Percentiles rank a stretch among this genome's conserved stretches.
These are phyloP conservation scores for Aspergillus biplanus DNA, from an alignment of 495 filamentous ascomycete genomes.

Conservation along the genomic window DNA sequence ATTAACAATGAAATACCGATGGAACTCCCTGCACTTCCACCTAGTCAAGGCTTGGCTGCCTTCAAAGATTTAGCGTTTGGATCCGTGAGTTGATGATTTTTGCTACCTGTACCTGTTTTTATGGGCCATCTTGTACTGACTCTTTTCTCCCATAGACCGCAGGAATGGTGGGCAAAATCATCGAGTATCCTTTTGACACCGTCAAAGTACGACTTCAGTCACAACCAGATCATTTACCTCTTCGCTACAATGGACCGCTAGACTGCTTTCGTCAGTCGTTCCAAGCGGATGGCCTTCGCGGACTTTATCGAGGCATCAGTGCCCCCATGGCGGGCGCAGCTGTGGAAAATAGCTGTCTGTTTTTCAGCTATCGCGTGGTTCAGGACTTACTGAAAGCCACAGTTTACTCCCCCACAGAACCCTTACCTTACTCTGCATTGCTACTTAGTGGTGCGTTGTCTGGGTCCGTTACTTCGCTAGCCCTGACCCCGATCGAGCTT, in stretches of 20 bases:
- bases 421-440: slow-evolving; percentile 72
- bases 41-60: slow-evolving; percentile 65
- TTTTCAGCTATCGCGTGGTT: slow-evolving; percentile 79
- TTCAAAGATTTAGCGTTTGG: slow-evolving; percentile 82
- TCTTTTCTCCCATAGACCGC: slow-evolving; percentile 59
- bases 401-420: slow-evolving; percentile 51
- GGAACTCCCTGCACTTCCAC: slow-evolving; percentile 46
- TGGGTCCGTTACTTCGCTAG: slow-evolving; percentile 87
- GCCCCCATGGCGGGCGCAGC: slow-evolving; percentile 91
- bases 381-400: slow-evolving; percentile 68
- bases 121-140: slow-evolving; percentile 8
- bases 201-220: slow-evolving; percentile 79
- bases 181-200: slow-evolving; percentile 98
- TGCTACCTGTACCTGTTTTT: neutral
- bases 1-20: slow-evolving; percentile 44
- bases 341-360: slow-evolving; percentile 89
- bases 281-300: slow-evolving; percentile 66
- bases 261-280: slow-evolving; percentile 93
- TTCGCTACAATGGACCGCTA: slow-evolving; percentile 82
- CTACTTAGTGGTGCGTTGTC: slow-evolving; percentile 78
- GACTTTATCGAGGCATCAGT: slow-evolving; percentile 91
- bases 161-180: slow-evolving; percentile 89
- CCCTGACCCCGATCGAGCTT: slow-evolving; percentile 94
- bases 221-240: slow-evolving; percentile 80
- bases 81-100: slow-evolving; percentile 62